Percentiles rank a stretch among this genome's conserved stretches.
Conservation (phyloP, 805 yeast species). For the Pichia eremophila region DNA sequence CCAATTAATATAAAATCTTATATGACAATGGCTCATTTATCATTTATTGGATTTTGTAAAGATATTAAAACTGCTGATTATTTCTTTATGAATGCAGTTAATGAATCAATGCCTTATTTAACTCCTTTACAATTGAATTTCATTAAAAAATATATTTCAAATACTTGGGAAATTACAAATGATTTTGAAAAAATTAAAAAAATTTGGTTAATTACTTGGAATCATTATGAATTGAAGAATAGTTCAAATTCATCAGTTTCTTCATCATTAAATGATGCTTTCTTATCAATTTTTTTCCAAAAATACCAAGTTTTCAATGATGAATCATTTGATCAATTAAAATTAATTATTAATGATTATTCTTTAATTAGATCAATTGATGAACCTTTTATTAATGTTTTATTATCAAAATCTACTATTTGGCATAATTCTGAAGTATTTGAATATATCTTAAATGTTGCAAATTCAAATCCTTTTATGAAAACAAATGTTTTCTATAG, state of each 20-base stretch:
- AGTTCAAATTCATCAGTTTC: conserved; percentile 60
- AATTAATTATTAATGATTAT: conserved; percentile 46
- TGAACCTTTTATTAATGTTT: conserved; percentile 74
- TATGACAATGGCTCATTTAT: conserved; percentile 63
- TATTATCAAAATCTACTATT: conserved; percentile 52
- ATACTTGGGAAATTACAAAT: conserved; percentile 47
- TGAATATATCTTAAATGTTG: conserved; percentile 53
- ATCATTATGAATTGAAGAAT: conserved; percentile 40
- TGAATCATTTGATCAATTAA: conserved; percentile 49
- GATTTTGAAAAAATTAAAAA: conserved; percentile 49
- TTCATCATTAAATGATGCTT: conserved; percentile 59
- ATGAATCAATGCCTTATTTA: conserved; percentile 61
- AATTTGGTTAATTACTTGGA: conserved; percentile 55
- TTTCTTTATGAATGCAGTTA: conserved; percentile 65
- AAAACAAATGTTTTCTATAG: conserved; percentile 66
- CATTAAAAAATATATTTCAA: conserved; percentile 53
- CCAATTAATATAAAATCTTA: conserved; percentile 37
- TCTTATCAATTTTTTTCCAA: conserved; percentile 59
- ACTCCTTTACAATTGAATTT: conserved; percentile 66
- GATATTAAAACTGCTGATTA: conserved; percentile 63
- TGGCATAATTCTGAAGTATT: conserved; percentile 65
- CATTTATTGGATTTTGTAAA: conserved; percentile 69
- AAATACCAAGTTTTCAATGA: conserved; percentile 40
- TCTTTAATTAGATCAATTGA: conserved; percentile 51
- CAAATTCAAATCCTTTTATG: conserved; percentile 44